Evolutionary conservation across 2,329 filamentous ascomycete species (phyloP).

Genomic region (Colletotrichum sp.): DNA sequence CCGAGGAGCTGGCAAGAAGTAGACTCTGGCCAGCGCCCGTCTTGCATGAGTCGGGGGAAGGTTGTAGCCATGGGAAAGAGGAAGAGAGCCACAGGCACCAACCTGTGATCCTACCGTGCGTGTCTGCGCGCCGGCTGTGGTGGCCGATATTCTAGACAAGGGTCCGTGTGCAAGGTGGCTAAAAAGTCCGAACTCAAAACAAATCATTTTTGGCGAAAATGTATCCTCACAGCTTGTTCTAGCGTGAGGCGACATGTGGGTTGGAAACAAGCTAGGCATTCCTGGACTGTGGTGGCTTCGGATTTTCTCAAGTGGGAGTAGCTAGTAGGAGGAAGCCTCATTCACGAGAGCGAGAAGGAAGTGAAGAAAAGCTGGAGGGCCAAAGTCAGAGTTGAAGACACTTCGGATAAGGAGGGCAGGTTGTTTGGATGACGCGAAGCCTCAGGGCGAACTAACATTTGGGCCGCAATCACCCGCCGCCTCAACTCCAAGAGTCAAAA

Average conservation of each 20-base stretch:
- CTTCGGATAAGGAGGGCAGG: neutral
- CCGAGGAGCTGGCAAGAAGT: neutral
- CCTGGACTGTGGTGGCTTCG: neutral
- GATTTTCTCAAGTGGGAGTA: neutral
- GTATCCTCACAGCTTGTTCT: neutral
- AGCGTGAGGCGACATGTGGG: neutral
- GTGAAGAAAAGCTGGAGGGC: neutral
- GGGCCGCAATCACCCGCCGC: neutral
- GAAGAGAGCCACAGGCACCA: neutral
- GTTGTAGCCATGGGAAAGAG: neutral
- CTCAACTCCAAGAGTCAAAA: neutral
- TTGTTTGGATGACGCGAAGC: constrained; percentile 5
- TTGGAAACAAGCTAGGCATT: neutral
- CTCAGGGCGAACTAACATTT: neutral
- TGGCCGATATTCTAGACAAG: neutral
- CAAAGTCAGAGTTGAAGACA: neutral
- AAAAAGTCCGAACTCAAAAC: neutral
- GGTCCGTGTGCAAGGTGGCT: neutral
- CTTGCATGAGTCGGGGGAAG: neutral
- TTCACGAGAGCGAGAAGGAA: neutral
- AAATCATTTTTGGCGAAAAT: neutral
- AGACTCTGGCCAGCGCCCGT: neutral
- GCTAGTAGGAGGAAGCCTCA: neutral
- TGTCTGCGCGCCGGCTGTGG: neutral
- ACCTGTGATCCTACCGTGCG: constrained; percentile 2